Conservation (phyloP, 306 rosid species). For the Canavalia ensiformis region DNA sequence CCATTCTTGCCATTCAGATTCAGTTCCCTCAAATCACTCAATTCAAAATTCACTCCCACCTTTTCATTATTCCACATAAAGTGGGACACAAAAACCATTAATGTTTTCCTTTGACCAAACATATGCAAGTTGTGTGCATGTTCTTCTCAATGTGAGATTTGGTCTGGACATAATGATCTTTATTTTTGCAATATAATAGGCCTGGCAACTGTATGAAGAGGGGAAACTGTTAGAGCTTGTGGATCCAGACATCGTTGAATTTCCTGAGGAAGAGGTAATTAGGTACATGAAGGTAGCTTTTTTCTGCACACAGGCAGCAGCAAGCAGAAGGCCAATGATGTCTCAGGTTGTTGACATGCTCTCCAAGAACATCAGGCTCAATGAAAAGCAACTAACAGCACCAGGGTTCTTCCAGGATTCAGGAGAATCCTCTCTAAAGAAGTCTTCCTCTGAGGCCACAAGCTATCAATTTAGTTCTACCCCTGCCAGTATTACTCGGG, state of each 20-base stretch:
- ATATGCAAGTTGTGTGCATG: not conserved
- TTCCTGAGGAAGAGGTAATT: conserved; percentile 73
- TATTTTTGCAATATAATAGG: conserved; percentile 57
- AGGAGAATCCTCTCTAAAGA: conserved; percentile 62
- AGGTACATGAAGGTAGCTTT: conserved; percentile 93
- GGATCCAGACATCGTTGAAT: conserved; percentile 72
- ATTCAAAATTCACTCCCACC: not conserved
- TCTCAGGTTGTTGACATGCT: conserved; percentile 87
- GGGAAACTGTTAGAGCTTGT: conserved; percentile 80
- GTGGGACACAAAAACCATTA: no score
- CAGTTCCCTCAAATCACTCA: not conserved
- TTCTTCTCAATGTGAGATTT: conserved; percentile 2
- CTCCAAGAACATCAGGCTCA: conserved; percentile 70
- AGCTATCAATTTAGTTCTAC: conserved; percentile 64
- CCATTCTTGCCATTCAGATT: not conserved
- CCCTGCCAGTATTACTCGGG: conserved; percentile 65
- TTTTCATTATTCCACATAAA: no score
- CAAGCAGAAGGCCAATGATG: conserved; percentile 85
- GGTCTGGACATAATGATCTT: conserved; percentile 6
- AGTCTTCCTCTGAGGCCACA: conserved; percentile 52
- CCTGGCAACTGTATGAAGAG: conserved; percentile 91
- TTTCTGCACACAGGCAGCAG: conserved; percentile 93
- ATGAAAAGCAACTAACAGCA: conserved; percentile 80
- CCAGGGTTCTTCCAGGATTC: conserved; percentile 80
- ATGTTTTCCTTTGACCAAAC: conserved; percentile 6